These are phyloP conservation scores for Hawksworthiomyces lignivorus DNA, from an alignment of 2,329 filamentous ascomycete species.

Conservation along the genomic window DNA sequence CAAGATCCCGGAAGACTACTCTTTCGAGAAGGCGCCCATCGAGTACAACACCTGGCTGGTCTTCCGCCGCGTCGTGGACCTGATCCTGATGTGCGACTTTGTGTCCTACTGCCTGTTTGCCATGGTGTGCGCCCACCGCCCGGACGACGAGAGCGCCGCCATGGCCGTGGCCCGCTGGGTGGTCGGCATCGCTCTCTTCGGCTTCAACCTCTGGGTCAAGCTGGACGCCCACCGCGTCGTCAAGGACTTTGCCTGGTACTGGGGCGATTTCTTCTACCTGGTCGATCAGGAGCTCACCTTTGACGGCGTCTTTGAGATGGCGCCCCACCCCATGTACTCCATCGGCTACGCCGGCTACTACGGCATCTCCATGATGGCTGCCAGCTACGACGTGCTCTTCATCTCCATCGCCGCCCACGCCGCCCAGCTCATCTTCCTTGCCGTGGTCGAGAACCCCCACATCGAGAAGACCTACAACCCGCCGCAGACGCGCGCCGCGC, in stretches of 20 bases:
- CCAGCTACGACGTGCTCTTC: constrained; percentile 94
- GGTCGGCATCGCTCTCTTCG: constrained; percentile 67
- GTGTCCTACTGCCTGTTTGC: constrained; percentile 95
- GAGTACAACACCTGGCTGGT: constrained; percentile 99
- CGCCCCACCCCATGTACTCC: constrained; percentile 97
- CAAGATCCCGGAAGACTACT: constrained; percentile 90
- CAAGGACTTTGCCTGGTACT: constrained; percentile 99
- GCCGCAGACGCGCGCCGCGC: constrained; percentile 62
- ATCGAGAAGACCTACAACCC: constrained; percentile 98
- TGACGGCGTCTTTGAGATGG: constrained; percentile 98
- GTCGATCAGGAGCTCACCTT: constrained; percentile 97
- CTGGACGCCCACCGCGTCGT: constrained; percentile 95
- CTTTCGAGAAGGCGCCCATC: constrained; percentile 83
- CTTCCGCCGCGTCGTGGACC: constrained; percentile 88
- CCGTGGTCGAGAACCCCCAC: constrained; percentile 89
- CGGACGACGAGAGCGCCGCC: constrained; percentile 60
- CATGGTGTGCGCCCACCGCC: constrained; percentile 72
- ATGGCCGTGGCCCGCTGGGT: constrained; percentile 71
- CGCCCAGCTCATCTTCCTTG: constrained; percentile 88
- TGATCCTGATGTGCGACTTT: constrained; percentile 99
- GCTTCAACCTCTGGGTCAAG: constrained; percentile 98
- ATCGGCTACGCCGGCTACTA: constrained; percentile 98
- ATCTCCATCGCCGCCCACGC: constrained; percentile 94
- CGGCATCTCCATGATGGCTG: constrained; percentile 95
- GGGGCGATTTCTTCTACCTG: constrained; percentile 98